These are phyloP conservation scores for Desmodesmus armatus DNA, from an alignment of 139 green algal genomes.

Conservation along the genomic window DNA sequence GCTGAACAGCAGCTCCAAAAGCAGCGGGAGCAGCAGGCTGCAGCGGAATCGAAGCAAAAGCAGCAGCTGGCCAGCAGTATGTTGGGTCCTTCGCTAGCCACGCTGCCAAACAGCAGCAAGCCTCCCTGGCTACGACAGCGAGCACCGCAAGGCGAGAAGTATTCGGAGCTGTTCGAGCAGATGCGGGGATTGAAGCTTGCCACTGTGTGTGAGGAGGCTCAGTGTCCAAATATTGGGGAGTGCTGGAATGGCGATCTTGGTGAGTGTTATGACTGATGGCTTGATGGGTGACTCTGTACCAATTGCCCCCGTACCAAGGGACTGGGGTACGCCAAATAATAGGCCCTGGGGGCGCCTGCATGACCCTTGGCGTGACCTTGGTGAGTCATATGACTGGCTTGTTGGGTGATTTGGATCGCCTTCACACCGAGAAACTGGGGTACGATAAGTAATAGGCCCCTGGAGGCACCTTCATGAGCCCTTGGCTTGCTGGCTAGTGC, in stretches of 20 bases:
- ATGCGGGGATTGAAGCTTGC: constrained; percentile 84
- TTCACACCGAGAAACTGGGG: no score
- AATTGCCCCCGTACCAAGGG: no score
- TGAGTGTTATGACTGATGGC: no score
- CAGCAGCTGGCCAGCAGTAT: constrained; percentile 30
- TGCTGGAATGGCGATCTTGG: constrained; percentile 87
- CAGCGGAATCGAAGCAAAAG: neutral
- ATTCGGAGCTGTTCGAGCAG: constrained; percentile 80
- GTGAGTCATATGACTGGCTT: no score
- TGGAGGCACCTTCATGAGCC: no score
- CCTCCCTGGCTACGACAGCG: constrained; percentile 95
- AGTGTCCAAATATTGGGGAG: constrained; percentile 94
- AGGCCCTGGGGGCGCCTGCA: no score
- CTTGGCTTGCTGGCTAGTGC: no score
- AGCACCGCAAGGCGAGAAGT: constrained; percentile 92
- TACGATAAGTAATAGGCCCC: no score
- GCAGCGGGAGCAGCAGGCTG: constrained; percentile 13
- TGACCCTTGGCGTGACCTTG: no score
- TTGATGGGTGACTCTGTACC: no score
- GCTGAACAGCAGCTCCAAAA: constrained; percentile 65
- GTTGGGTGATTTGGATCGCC: no score
- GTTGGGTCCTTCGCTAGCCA: constrained; percentile 55
- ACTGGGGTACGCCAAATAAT: no score
- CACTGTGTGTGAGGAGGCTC: constrained; percentile 94
- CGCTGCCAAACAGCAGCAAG: constrained; percentile 79